These are phyloP conservation scores for Monsonia emarginata DNA, from an alignment of 441 rosid species.

Conservation along the genomic window DNA sequence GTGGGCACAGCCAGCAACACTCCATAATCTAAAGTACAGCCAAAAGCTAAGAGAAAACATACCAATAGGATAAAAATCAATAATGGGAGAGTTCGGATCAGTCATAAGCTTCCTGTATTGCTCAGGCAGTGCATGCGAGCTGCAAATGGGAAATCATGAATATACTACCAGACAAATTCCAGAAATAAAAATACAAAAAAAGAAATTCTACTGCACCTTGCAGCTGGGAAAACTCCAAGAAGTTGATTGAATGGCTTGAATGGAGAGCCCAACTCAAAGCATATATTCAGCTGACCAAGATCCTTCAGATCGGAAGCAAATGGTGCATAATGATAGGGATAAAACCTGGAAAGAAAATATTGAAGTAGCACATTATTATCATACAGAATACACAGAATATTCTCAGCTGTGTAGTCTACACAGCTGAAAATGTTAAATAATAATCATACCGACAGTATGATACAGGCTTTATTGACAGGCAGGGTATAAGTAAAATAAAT, in stretches of 20 bases:
- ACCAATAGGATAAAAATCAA: constrained; percentile 29
- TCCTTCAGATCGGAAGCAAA: constrained; percentile 30
- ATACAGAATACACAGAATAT: background rate
- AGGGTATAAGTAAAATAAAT: background rate
- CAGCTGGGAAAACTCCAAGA: constrained; percentile 27
- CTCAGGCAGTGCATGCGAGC: constrained; percentile 29
- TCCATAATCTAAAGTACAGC: background rate
- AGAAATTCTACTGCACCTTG: constrained; percentile 19
- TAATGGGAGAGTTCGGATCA: constrained; percentile 21
- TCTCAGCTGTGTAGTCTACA: background rate
- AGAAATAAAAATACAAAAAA: background rate
- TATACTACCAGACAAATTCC: background rate
- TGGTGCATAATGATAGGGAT: constrained; percentile 36
- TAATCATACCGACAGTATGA: background rate
- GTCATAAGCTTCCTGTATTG: constrained; percentile 26
- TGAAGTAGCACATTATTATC: background rate
- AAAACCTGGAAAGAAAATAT: constrained; percentile 23
- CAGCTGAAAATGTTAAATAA: background rate
- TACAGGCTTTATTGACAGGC: background rate
- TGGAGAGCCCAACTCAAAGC: constrained; percentile 24
- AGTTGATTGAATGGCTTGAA: constrained; percentile 29
- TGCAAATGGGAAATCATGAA: constrained; percentile 8
- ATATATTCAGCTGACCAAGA: constrained; percentile 19
- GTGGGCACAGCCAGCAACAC: too few relatives aligned
- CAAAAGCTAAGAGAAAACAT: background rate